phyloP scores from a whole-genome alignment of 148 eudicot species.

The Fallopia convolvulus region DNA sequence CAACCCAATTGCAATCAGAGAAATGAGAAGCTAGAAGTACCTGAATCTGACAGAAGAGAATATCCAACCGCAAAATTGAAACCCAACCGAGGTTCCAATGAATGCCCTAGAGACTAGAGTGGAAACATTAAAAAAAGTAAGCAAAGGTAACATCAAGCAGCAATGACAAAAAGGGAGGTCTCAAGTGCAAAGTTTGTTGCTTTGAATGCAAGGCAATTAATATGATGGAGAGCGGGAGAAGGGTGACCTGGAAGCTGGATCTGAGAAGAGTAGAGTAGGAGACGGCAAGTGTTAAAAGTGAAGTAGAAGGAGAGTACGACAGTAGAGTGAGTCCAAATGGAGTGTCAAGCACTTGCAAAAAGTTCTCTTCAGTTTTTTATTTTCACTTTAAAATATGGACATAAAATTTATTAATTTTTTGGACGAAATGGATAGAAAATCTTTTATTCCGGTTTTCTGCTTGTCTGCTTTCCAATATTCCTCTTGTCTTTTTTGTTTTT shows the following conservation, averaged over 20 bases:
- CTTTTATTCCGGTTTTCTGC: background rate
- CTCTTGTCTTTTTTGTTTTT: background rate
- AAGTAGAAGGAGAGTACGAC: background rate
- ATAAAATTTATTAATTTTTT: background rate
- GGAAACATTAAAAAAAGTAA: background rate
- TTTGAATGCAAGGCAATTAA: conserved; percentile 8
- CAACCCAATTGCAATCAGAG: conserved; percentile 6
- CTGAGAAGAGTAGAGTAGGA: conserved; percentile 16
- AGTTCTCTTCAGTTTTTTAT: background rate
- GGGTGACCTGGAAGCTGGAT: conserved; percentile 29
- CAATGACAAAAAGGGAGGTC: conserved; percentile 3
- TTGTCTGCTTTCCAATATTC: background rate
- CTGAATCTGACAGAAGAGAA: conserved; percentile 8
- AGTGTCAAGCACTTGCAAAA: background rate
- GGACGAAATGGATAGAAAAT: background rate
- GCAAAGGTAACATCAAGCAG: background rate
- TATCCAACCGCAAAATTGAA: background rate
- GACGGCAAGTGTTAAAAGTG: conserved; percentile 8
- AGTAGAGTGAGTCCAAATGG: background rate
- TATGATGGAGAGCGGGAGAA: background rate
- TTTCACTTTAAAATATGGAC: background rate
- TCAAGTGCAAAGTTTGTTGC: conserved; percentile 10
- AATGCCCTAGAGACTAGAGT: background rate
- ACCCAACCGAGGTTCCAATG: background rate
- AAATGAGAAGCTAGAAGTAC: background rate